Conservation (phyloP, 75 land plant genomes). For the Pinus tabuliformis region DNA sequence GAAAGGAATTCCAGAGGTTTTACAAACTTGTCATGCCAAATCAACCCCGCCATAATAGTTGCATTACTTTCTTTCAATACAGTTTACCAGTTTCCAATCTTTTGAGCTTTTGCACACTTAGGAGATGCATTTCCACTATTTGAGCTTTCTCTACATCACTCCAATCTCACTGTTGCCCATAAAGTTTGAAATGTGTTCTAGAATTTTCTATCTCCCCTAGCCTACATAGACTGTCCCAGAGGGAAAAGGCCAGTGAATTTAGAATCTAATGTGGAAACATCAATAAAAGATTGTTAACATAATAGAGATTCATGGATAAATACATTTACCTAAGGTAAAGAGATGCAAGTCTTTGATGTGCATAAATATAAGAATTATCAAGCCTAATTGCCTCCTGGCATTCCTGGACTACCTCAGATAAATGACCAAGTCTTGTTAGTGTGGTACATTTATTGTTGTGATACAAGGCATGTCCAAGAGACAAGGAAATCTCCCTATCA, state of each 20-base stretch:
- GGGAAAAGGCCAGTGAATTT: background rate
- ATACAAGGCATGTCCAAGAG: constrained; percentile 64
- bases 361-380: constrained; percentile 60
- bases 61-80: too few species aligned
- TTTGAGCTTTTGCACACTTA: too few species aligned
- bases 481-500: constrained; percentile 63
- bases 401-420: constrained; percentile 80
- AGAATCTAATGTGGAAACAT: background rate
- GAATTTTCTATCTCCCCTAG: constrained; percentile 64
- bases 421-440: constrained; percentile 57
- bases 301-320: background rate
- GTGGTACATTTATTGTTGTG: constrained; percentile 85
- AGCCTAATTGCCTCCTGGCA: constrained; percentile 74
- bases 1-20: too few species aligned
- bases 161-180: too few species aligned
- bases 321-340: constrained; percentile 50
- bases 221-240: constrained; percentile 31
- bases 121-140: too few species aligned
- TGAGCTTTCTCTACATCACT: too few species aligned
- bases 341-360: constrained; percentile 70
- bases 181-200: too few species aligned
- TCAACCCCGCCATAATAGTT: too few species aligned
- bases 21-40: too few species aligned
- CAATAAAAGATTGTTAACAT: background rate
- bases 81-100: too few species aligned